These are phyloP conservation scores for Leucocoprinus sp. DNA, from an alignment of 768 basidiomycete genomes.

Conservation along the genomic window DNA sequence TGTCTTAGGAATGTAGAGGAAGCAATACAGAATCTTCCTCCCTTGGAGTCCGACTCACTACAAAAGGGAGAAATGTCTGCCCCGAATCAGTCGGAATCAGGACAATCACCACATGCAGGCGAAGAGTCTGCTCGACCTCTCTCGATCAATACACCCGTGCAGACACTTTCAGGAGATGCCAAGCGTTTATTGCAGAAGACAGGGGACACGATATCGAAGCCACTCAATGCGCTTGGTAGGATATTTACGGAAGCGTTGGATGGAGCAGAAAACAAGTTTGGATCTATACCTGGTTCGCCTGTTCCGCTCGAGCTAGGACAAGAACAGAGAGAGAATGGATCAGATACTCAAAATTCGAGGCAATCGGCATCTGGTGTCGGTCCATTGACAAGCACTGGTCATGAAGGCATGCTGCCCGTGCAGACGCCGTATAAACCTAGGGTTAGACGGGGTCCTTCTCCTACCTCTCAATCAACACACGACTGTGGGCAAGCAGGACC, in stretches of 20 bases:
- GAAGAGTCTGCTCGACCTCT: slow-evolving; percentile 87
- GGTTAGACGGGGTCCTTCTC: slow-evolving; percentile 45
- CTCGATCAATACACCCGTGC: slow-evolving; percentile 49
- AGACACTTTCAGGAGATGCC: slow-evolving; percentile 61
- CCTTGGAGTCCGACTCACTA: slow-evolving; percentile 31
- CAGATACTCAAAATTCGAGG: background rate
- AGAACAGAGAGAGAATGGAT: slow-evolving; percentile 28
- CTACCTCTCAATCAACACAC: slow-evolving; percentile 29
- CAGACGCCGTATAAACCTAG: slow-evolving; percentile 74
- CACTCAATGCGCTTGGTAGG: slow-evolving; percentile 79
- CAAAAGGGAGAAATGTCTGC: slow-evolving; percentile 22
- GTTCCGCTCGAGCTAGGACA: slow-evolving; percentile 58
- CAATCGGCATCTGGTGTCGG: slow-evolving; percentile 4
- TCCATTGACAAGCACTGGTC: slow-evolving; percentile 15
- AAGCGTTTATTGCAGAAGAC: slow-evolving; percentile 81
- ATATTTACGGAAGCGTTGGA: slow-evolving; percentile 84
- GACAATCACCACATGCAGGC: slow-evolving; percentile 52
- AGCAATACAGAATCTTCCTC: slow-evolving; percentile 42
- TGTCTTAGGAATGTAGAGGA: slow-evolving; percentile 40
- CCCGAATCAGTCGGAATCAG: slow-evolving; percentile 13
- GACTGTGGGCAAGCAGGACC: slow-evolving; percentile 14
- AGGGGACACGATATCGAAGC: slow-evolving; percentile 84
- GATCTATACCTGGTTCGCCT: slow-evolving; percentile 62
- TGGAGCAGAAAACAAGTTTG: slow-evolving; percentile 54
- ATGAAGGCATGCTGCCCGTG: slow-evolving; percentile 27